These are phyloP conservation scores for Amorphotheca resinae DNA, from an alignment of 495 filamentous ascomycete species.

Conservation along the genomic window DNA sequence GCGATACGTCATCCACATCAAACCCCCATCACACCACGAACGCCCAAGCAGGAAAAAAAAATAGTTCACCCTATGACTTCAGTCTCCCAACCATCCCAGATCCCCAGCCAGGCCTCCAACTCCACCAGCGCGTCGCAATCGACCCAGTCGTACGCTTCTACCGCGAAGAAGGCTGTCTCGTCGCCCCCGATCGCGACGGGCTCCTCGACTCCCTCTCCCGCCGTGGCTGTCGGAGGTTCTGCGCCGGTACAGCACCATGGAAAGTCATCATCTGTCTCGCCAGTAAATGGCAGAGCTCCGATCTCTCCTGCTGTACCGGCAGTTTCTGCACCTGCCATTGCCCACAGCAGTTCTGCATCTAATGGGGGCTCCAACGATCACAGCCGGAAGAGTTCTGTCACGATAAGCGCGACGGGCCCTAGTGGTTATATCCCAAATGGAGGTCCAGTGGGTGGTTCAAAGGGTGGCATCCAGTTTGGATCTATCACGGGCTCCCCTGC, in stretches of 20 bases:
- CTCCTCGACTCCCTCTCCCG: constrained; percentile 41
- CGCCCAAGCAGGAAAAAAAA: background rate
- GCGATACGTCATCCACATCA: constrained; percentile 16
- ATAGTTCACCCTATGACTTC: constrained; percentile 19
- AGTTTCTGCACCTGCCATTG: constrained; percentile 33
- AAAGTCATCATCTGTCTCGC: constrained; percentile 61
- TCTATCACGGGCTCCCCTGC: constrained; percentile 61
- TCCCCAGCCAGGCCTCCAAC: constrained; percentile 19
- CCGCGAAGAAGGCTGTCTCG: constrained; percentile 61
- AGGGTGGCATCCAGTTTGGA: constrained; percentile 67
- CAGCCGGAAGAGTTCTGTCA: constrained; percentile 71
- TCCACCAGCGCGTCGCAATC: constrained; percentile 45
- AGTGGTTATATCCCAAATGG: constrained; percentile 61
- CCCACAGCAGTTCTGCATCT: constrained; percentile 32
- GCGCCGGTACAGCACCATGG: constrained; percentile 59
- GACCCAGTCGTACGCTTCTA: constrained; percentile 57
- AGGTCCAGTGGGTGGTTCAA: constrained; percentile 43
- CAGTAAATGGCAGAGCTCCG: constrained; percentile 70
- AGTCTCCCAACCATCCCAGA: constrained; percentile 18
- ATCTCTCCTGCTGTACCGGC: constrained; percentile 58
- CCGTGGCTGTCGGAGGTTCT: constrained; percentile 58
- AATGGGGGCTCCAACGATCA: constrained; percentile 57
- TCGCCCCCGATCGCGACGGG: constrained; percentile 59
- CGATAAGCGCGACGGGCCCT: constrained; percentile 68
- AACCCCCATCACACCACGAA: constrained; percentile 5